Percentiles rank a stretch among this genome's conserved stretches.
phyloP scores from a whole-genome alignment of 1,284 basidiomycete genomes.

The Pseudozyma sp. region DNA sequence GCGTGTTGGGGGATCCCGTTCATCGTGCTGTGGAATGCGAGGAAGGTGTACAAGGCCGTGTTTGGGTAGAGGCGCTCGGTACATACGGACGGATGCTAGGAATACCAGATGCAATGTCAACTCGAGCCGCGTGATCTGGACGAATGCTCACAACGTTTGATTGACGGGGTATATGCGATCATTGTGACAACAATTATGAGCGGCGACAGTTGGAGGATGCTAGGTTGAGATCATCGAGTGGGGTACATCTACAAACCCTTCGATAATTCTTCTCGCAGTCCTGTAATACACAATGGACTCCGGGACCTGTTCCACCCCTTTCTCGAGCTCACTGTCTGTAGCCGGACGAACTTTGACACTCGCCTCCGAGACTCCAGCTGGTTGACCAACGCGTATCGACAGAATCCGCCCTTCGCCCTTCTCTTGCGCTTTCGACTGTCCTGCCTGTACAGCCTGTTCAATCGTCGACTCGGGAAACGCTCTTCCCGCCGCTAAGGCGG shows the following conservation, averaged over 20 bases:
- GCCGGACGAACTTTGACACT: constrained; percentile 34
- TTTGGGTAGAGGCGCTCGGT: constrained; percentile 13
- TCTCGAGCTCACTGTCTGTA: not conserved
- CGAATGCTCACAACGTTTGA: not conserved
- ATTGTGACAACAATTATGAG: too few species aligned
- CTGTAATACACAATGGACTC: constrained; percentile 55
- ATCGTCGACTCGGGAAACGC: constrained; percentile 51
- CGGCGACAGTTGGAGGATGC: not conserved
- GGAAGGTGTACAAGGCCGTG: constrained; percentile 24
- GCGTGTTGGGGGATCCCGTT: constrained; percentile 44
- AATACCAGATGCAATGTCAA: too few species aligned
- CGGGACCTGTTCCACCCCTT: constrained; percentile 15
- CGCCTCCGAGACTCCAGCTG: constrained; percentile 59
- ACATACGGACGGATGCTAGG: too few species aligned
- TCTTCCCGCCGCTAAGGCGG: constrained; percentile 50
- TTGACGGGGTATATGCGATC: not conserved
- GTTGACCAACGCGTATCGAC: constrained; percentile 62
- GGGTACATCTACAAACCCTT: constrained; percentile 47
- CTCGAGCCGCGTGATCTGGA: too few species aligned
- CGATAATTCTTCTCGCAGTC: constrained; percentile 60
- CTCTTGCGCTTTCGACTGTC: not conserved
- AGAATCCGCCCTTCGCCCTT: constrained; percentile 6
- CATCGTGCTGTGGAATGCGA: constrained; percentile 13
- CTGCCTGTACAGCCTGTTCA: constrained; percentile 19
- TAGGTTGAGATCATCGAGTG: constrained; percentile 9